These are phyloP conservation scores for Tricholomella constricta DNA, from an alignment of 768 basidiomycete genomes.

Conservation along the genomic window DNA sequence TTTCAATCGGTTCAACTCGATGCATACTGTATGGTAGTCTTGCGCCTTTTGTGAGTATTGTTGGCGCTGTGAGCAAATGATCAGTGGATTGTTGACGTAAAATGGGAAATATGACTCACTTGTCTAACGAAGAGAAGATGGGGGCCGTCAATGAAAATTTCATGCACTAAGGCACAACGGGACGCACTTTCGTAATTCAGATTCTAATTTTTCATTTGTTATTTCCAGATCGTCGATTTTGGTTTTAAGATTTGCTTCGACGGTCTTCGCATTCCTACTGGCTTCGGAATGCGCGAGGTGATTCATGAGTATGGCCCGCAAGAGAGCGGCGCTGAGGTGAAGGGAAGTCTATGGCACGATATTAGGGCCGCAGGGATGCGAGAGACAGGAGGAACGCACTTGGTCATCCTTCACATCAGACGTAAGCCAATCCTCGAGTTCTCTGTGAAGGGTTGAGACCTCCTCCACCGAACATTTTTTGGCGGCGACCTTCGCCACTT, in stretches of 20 bases:
- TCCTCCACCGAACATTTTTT: constrained; percentile 91
- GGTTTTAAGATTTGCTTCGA: constrained; percentile 62
- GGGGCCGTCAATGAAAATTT: constrained; percentile 21
- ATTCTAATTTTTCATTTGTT: constrained; percentile 59
- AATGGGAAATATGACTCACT: constrained; percentile 47
- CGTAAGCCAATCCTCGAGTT: constrained; percentile 75
- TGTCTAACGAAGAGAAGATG: constrained; percentile 46
- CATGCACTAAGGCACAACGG: constrained; percentile 11
- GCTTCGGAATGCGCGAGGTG: constrained; percentile 80
- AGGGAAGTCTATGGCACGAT: constrained; percentile 48
- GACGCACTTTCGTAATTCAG: constrained; percentile 72
- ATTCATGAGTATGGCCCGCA: constrained; percentile 83
- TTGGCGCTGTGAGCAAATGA: constrained; percentile 44
- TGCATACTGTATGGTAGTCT: constrained; percentile 68
- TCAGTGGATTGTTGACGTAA: constrained; percentile 9
- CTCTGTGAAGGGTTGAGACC: constrained; percentile 74
- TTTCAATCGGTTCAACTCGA: constrained; percentile 62
- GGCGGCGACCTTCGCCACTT: constrained; percentile 74
- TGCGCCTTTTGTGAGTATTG: constrained; percentile 68
- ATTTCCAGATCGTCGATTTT: constrained; percentile 68
- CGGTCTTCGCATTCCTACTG: constrained; percentile 62
- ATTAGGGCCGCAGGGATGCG: background rate
- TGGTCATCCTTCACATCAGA: constrained; percentile 65
- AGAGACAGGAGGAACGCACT: constrained; percentile 46
- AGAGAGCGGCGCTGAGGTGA: constrained; percentile 72